Base-by-base conservation (phyloP, 2,329 filamentous ascomycete genomes). In the Sarocladium brachiariae region DNA sequence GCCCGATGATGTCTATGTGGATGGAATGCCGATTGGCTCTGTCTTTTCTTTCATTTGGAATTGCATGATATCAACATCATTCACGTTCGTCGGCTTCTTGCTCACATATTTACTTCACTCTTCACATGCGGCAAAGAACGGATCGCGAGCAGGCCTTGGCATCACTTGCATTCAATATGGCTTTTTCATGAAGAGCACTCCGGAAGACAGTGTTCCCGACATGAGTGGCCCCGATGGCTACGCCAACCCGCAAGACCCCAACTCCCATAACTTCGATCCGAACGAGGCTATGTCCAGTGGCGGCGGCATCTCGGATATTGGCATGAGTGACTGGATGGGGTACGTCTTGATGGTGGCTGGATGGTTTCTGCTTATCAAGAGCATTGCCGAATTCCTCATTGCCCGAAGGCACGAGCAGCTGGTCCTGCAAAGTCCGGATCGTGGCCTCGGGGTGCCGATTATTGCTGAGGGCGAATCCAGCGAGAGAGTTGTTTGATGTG, bases 31-130 rank as follows among this genome's bases (percentile, higher is more conserved):
- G 2, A 93, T 95, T 50, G 89, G 89, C 56, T 90, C 87, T 46
- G 73, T 93, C 54, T 95, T 95, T 71, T 86, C 83, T 54, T 95
- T 95, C 61, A 73, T 92, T 58, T 95, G 89, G 89, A 95, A 95
- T 70, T 87, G 80, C 70, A 91, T 97, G 81, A 97, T 99, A 58
- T 95, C 89, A 57, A 92, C 95, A 78, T 95, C 91, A 38, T 97
- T 99, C 76, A 89, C 95, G 68, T 81, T 97, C 56, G 89, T 96
- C 69, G 93, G 93, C 50, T 99, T 99, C 77, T 82, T 99, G 25
- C 86, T 99, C 61, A 97, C 93, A 24, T 99, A 99, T 67, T 87
- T 99, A 52, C 80, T 99, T 2, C 93, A 99, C 76, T 97, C 93
- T 25, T 96, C 92, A 7, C 93, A 99, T 68, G 93, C 93, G 4